Percentiles rank a stretch among this genome's conserved stretches.
phyloP scores from a whole-genome alignment of 306 rosid species.

The Cucurbita argyrosperma region DNA sequence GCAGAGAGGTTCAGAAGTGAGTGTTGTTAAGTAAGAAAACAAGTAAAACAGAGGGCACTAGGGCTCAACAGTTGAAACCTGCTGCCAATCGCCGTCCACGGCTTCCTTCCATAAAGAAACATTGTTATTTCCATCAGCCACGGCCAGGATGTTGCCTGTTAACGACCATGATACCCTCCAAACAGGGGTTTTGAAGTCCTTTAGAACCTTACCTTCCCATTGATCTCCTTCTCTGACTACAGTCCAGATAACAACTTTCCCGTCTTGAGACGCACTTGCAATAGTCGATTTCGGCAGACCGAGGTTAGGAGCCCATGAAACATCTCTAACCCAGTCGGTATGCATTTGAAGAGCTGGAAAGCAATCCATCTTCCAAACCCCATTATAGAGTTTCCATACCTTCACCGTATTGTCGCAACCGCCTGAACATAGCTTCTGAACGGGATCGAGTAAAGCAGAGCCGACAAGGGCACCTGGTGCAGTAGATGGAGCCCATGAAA shows the following conservation, averaged over 20 bases:
- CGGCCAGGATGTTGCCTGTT: constrained; percentile 74
- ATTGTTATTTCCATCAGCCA: constrained; percentile 70
- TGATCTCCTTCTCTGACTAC: constrained; percentile 68
- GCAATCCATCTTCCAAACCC: constrained; percentile 75
- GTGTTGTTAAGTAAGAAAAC: background rate
- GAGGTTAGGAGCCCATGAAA: constrained; percentile 85
- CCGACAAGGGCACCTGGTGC: constrained; percentile 71
- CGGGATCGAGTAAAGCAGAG: constrained; percentile 64
- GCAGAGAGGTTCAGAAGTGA: background rate
- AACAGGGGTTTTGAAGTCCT: constrained; percentile 61
- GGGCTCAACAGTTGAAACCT: constrained; percentile 60
- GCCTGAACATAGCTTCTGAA: constrained; percentile 77
- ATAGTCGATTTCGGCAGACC: constrained; percentile 78
- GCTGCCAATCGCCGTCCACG: constrained; percentile 84
- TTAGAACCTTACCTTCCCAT: constrained; percentile 65
- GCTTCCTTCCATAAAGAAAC: constrained; percentile 80
- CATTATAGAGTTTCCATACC: constrained; percentile 57
- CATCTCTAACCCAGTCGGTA: constrained; percentile 73
- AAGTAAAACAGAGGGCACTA: constrained; percentile 19
- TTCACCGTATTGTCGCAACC: constrained; percentile 79
- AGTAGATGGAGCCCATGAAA: constrained; percentile 84
- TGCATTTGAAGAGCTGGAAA: constrained; percentile 82
- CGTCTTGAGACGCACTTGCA: constrained; percentile 73
- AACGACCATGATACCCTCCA: constrained; percentile 89
- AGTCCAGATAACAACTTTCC: constrained; percentile 65